Percentiles rank a stretch among this genome's conserved stretches.
Evolutionary conservation across 306 rosid species (phyloP).

Genomic region (Vicia faba): DNA sequence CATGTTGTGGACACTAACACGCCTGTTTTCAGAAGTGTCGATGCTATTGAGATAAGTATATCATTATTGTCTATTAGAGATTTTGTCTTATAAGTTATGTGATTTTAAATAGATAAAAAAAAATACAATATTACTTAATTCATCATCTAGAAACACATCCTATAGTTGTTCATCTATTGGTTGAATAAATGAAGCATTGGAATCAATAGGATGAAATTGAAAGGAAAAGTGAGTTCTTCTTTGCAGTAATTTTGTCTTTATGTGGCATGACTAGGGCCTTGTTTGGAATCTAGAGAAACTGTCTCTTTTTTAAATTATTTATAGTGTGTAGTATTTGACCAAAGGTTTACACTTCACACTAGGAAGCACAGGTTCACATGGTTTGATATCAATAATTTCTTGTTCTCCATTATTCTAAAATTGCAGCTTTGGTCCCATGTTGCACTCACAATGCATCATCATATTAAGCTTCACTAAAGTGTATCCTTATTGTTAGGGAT

Average conservation of each 20-base stretch:
- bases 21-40: no score
- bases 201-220: neutral
- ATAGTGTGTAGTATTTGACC: constrained; percentile 27
- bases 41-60: no score
- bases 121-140: no score
- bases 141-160: no score
- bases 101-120: no score
- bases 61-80: no score
- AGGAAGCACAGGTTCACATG: constrained; percentile 36
- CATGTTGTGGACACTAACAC: no score
- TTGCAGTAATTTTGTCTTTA: constrained; percentile 45
- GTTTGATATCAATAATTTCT: constrained; percentile 32
- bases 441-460: constrained; percentile 28
- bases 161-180: neutral
- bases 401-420: constrained; percentile 36
- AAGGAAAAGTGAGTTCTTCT: constrained; percentile 5
- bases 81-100: no score
- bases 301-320: constrained; percentile 20
- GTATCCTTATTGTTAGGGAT: constrained; percentile 10
- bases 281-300: constrained; percentile 38
- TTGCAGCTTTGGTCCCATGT: constrained; percentile 36
- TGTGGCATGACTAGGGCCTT: constrained; percentile 31
- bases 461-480: constrained; percentile 18
- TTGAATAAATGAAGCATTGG: constrained; percentile 24
- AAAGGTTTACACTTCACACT: constrained; percentile 18